A percentile compares a stretch with the other conserved stretches of the same genome.
Evolutionary conservation across 108 stramenopile species (phyloP).

Genomic region (Chaetoceros tenuissimus): DNA sequence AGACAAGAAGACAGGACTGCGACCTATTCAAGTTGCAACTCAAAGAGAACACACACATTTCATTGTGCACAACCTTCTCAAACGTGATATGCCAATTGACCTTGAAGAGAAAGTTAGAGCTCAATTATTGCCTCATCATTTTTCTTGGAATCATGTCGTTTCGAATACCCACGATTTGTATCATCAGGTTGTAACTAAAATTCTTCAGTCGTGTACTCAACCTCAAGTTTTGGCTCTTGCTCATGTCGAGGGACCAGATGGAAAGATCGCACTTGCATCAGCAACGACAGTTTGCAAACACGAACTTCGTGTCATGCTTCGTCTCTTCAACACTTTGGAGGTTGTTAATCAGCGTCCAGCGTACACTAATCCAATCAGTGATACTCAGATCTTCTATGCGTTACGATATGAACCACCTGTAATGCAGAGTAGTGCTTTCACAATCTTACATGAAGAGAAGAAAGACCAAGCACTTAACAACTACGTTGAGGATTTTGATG

Average conservation of each 20-base stretch:
- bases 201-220: constrained; percentile 79
- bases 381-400: constrained; percentile 87
- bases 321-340: constrained; percentile 88
- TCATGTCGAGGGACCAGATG: constrained; percentile 77
- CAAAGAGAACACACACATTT: constrained; percentile 78
- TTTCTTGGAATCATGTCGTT: constrained; percentile 86
- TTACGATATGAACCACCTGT: constrained; percentile 79
- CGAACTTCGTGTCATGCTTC: constrained; percentile 82
- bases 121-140: constrained; percentile 73
- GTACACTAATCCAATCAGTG: constrained; percentile 76
- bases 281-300: constrained; percentile 86
- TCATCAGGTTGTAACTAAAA: constrained; percentile 80
- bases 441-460: constrained; percentile 65
- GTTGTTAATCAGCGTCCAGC: constrained; percentile 86
- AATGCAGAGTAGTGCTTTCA: constrained; percentile 52
- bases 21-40: constrained; percentile 82
- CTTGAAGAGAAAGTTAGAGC: constrained; percentile 79
- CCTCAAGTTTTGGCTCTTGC: constrained; percentile 86
- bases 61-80: constrained; percentile 79
- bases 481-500: constrained; percentile 83
- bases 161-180: constrained; percentile 71
- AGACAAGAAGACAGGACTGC: constrained; percentile 62
- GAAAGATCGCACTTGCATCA: constrained; percentile 72
- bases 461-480: constrained; percentile 40
- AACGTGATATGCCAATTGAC: constrained; percentile 81